Evolutionary conservation across 768 basidiomycete genomes (phyloP), one percentile per base, ranked within the genome.

Genomic region (Floccularia luteovirens): DNA sequence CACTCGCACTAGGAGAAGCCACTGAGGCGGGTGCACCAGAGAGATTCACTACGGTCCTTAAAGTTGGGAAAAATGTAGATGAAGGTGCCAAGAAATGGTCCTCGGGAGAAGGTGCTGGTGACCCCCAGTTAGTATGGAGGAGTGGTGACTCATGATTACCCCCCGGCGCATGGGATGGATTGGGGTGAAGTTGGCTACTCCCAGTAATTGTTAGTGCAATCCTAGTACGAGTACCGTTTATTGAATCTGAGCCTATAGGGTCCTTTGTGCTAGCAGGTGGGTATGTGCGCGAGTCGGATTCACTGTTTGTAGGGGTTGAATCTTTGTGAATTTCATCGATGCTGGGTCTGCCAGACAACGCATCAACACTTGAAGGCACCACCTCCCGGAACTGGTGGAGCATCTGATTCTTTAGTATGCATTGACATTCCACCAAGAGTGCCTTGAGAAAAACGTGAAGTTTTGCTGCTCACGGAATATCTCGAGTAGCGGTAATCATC

Each of bases 401-500:
- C 40, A 8, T 39, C 34, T n/a, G n/a, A n/a, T n/a, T 38, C 46
- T 28, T n/a, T n/a, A 21, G 13, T 24, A 37, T 10, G 28, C 11
- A 22, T 12, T 17, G 16, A 24, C 11, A 11, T 23, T 20, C 21
- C 35, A 31, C 24, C 34, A 19, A 20, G 22, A 14, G 23, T 28
- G 27, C 24, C 20, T 25, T 24, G 46, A 54, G 32, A 49, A 48
- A 14, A 61, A 52, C 0, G 63, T 67, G 39, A 41, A 12, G 21
- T 13, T 48, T 61, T 65, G 27, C 66, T 65, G 17, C 54, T 65
- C 41, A 75, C 62, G 0, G 80, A 83, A 38, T 67, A 69, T 4
- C 78, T 63, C 14, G 82, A 83, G 46, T 86, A 86, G 17, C 81
- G 70, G 53, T 89, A 89, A 44, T 85, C 75, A 55, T 89, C 86